phyloP scores from a whole-genome alignment of 2,329 filamentous ascomycete species.

The Fusarium subglutinans region DNA sequence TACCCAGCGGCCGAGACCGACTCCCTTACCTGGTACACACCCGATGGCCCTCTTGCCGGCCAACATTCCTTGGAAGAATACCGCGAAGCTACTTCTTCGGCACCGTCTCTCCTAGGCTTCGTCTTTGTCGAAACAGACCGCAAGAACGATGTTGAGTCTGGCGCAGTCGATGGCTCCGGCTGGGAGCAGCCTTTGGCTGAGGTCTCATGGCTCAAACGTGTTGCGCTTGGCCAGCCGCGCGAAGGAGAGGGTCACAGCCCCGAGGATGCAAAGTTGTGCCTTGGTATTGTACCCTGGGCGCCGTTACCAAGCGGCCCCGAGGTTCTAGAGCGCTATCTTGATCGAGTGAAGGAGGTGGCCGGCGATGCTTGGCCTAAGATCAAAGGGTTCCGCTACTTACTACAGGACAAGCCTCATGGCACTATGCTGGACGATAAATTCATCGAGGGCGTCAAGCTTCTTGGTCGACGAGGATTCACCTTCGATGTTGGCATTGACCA shows the following conservation, averaged over 20 bases:
- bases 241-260: constrained; percentile 65
- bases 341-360: constrained; percentile 66
- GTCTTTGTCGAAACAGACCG: constrained; percentile 87
- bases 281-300: constrained; percentile 86
- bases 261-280: constrained; percentile 61
- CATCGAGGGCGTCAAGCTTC: constrained; percentile 70
- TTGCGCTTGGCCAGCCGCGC: constrained; percentile 68
- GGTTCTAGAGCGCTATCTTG: constrained; percentile 72
- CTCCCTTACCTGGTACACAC: constrained; percentile 75
- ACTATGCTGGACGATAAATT: constrained; percentile 72
- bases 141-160: constrained; percentile 64
- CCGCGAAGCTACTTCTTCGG: constrained; percentile 54
- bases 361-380: constrained; percentile 74
- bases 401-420: constrained; percentile 78
- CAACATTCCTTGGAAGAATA: constrained; percentile 75
- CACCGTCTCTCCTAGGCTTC: constrained; percentile 69
- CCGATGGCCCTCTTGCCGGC: constrained; percentile 66
- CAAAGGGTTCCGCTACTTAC: constrained; percentile 82
- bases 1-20: constrained; percentile 75
- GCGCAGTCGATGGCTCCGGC: constrained; percentile 59
- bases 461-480: constrained; percentile 69
- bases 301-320: constrained; percentile 73
- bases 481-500: constrained; percentile 91
- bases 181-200: constrained; percentile 78
- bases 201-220: constrained; percentile 72